Conservation (phyloP, 768 basidiomycete genomes). For the Mycena vulgaris region DNA sequence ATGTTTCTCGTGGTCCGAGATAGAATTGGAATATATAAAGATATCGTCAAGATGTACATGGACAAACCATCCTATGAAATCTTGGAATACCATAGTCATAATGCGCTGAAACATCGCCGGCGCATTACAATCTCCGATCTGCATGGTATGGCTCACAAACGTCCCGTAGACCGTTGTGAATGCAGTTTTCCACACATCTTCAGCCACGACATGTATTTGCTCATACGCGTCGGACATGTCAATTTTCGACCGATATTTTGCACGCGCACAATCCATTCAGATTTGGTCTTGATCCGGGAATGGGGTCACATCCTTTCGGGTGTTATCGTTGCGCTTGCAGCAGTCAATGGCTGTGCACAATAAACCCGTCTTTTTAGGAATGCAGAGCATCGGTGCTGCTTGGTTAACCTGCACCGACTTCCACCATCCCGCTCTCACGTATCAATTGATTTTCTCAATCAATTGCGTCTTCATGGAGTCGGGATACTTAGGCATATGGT, state of each 20-base stretch:
- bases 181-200: constrained; percentile 42
- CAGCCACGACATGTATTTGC: constrained; percentile 45
- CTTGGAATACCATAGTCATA: constrained; percentile 57
- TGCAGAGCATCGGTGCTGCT: background rate
- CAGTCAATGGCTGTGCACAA: constrained; percentile 53
- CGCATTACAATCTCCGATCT: constrained; percentile 61
- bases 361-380: background rate
- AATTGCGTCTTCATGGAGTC: background rate
- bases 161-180: constrained; percentile 42
- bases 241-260: constrained; percentile 48
- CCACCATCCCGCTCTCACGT: background rate
- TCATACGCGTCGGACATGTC: constrained; percentile 53
- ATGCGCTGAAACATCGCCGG: constrained; percentile 62
- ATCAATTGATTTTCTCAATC: background rate
- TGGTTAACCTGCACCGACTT: background rate
- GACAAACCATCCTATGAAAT: constrained; percentile 53
- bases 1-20: constrained; percentile 56
- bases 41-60: constrained; percentile 64
- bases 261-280: constrained; percentile 48
- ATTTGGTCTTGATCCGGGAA: constrained; percentile 31
- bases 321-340: constrained; percentile 58
- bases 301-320: constrained; percentile 52
- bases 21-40: constrained; percentile 52
- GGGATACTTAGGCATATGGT: background rate
- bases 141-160: background rate